A percentile compares a stretch with the other conserved stretches of the same genome.
Conservation (phyloP, 2,329 filamentous ascomycete species). For the Xylariaceae sp. region DNA sequence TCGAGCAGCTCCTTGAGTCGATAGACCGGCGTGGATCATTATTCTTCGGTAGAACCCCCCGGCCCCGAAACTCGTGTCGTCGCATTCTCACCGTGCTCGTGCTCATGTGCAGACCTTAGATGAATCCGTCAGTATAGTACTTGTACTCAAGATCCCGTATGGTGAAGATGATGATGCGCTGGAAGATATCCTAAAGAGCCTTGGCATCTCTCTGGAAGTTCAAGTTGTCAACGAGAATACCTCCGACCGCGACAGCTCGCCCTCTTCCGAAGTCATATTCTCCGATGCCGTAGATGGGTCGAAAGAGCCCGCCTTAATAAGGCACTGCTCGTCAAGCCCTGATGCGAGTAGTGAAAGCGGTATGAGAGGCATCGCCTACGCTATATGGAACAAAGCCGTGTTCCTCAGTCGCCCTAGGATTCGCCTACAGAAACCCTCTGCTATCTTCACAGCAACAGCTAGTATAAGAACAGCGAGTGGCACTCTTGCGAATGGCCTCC, state of each 20-base stretch:
- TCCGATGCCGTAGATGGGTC: conserved; percentile 47
- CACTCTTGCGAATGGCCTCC: conserved; percentile 37
- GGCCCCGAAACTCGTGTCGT: conserved; percentile 23
- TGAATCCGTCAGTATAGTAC: conserved; percentile 64
- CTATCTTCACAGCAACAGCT: conserved; percentile 60
- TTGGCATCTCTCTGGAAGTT: conserved; percentile 63
- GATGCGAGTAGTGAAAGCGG: conserved; percentile 22
- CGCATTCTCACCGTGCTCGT: conserved; percentile 43
- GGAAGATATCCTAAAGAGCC: conserved; percentile 53
- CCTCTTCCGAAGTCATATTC: conserved; percentile 56
- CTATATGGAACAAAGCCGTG: conserved; percentile 56
- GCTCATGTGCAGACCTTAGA: conserved; percentile 56
- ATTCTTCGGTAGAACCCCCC: conserved; percentile 59
- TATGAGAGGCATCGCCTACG: conserved; percentile 41
- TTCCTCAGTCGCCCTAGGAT: conserved; percentile 56
- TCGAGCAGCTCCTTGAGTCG: conserved; percentile 46
- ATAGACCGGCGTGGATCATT: conserved; percentile 59
- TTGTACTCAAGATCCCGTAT: conserved; percentile 61
- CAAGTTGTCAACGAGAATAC: conserved; percentile 56
- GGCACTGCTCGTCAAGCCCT: conserved; percentile 37
- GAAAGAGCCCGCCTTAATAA: conserved; percentile 46
- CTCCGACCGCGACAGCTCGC: conserved; percentile 43
- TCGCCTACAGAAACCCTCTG: conserved; percentile 59
- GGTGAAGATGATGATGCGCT: conserved; percentile 50
- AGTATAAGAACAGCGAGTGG: conserved; percentile 51